These are phyloP conservation scores for Leccinum obscurum DNA, from an alignment of 768 basidiomycete genomes.

Conservation along the genomic window DNA sequence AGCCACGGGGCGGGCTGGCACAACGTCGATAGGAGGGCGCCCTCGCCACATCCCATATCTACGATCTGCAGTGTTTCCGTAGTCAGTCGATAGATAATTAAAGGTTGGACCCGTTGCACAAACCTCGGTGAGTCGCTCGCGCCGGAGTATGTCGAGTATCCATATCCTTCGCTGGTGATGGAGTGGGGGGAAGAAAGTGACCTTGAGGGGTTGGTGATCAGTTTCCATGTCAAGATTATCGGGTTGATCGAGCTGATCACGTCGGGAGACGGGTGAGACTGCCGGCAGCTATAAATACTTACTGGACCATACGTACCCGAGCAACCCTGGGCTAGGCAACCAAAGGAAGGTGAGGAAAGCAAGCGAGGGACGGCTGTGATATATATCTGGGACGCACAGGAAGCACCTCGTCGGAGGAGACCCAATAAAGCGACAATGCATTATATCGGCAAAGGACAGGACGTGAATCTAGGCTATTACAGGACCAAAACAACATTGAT, in stretches of 20 bases:
- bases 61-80: constrained; percentile 50
- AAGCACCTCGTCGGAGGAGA: constrained; percentile 21
- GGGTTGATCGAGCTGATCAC: constrained; percentile 8
- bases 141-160: constrained; percentile 62
- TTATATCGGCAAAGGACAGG: constrained; percentile 1
- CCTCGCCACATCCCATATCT: constrained; percentile 86
- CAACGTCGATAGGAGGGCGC: constrained; percentile 66
- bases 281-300: neutral
- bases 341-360: neutral
- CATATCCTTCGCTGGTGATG: constrained; percentile 69
- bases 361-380: neutral
- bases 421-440: constrained; percentile 20
- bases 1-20: constrained; percentile 77
- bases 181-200: constrained; percentile 69
- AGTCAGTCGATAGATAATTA: neutral
- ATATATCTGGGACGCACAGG: constrained; percentile 9
- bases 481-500: constrained; percentile 17
- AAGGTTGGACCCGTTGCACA: constrained; percentile 11
- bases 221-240: constrained; percentile 19
- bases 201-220: constrained; percentile 35
- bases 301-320: neutral
- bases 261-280: neutral
- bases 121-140: constrained; percentile 56
- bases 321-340: neutral
- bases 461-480: constrained; percentile 3